Percentiles rank a stretch among this genome's conserved stretches.
Evolutionary conservation across 1,284 basidiomycete genomes (phyloP).

Genomic region (Rhodofomes roseus): DNA sequence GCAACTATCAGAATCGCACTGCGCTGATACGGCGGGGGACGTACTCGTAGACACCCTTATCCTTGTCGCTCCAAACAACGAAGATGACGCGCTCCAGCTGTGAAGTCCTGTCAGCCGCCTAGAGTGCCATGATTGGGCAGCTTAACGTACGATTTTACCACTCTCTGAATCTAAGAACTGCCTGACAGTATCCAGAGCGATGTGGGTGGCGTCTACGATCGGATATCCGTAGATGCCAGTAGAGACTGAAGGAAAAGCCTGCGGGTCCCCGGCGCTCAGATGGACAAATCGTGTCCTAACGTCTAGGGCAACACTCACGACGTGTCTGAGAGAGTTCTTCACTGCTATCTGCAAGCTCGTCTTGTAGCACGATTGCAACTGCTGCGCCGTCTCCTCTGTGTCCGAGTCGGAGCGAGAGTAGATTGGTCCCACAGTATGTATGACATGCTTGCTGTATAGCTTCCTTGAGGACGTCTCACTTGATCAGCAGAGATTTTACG

Average conservation of each 20-base stretch:
- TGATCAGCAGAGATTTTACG: constrained; percentile 20
- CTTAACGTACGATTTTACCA: constrained; percentile 43
- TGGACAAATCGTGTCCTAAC: too few species aligned
- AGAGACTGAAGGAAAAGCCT: constrained; percentile 81
- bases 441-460: constrained; percentile 58
- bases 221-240: constrained; percentile 83
- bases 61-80: constrained; percentile 65
- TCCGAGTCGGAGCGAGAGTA: constrained; percentile 51
- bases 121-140: background rate
- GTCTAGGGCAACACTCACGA: too few species aligned
- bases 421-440: constrained; percentile 90
- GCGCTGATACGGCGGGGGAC: constrained; percentile 23
- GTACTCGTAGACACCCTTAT: constrained; percentile 63
- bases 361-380: constrained; percentile 73
- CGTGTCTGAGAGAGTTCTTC: constrained; percentile 56
- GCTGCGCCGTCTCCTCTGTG: constrained; percentile 42
- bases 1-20: background rate
- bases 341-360: constrained; percentile 62
- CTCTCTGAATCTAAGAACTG: constrained; percentile 52
- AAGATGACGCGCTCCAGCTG: constrained; percentile 75
- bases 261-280: too few species aligned
- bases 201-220: constrained; percentile 62
- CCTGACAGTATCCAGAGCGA: constrained; percentile 62
- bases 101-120: background rate
- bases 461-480: background rate